Base-by-base conservation (phyloP, 495 filamentous ascomycete species). In the Apodospora peruviana region DNA sequence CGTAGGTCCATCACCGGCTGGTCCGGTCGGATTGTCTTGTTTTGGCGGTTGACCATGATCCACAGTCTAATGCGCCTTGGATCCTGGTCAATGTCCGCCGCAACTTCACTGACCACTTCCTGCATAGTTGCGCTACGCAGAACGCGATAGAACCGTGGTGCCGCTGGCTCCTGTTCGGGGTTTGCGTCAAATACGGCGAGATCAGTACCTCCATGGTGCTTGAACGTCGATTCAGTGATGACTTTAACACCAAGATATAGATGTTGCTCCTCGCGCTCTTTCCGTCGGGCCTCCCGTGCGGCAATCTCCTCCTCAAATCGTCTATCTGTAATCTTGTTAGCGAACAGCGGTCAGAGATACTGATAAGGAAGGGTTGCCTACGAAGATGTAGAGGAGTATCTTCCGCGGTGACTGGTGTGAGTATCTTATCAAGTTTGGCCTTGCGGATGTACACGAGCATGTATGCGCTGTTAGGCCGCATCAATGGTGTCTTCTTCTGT, bases 381-480 rank as follows among this genome's bases (percentile, higher is more conserved):
- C 82, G 84, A 45, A 99, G 85, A 68, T 97, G 91, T 40, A 73
- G 59, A 12, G 93, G 93, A 18, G 88, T 84, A 57, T 95, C 89
- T 1, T 85, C 80, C 38, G 83, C 73, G 11, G 79, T 76, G 35
- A 93, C 83, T 0, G 84, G 78, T 40, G 83, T 79, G 43, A 98
- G 78, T 47, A 96, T 83, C 52, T 85, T 76, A 59, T 95, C 89
- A 29, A 88, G 66, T 38, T 84, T 78, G 41, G 82, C 86, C 68
- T 96, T 88, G 22, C 94, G 85, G 52, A 97, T 84, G 62, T 99
- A 99, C 12, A 99, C 94, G 70, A 99, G 68, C 93, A 99, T 99
- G 72, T 99, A 99, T 14, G 93, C 94, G 57, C 76, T 83, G 68
- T 76, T 79, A 25, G 77, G 74, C 21, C 77, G 66, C 66, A 79